These are phyloP conservation scores for Plasmodium vinckei DNA, from an alignment of 169 alveolate species.

Conservation along the genomic window DNA sequence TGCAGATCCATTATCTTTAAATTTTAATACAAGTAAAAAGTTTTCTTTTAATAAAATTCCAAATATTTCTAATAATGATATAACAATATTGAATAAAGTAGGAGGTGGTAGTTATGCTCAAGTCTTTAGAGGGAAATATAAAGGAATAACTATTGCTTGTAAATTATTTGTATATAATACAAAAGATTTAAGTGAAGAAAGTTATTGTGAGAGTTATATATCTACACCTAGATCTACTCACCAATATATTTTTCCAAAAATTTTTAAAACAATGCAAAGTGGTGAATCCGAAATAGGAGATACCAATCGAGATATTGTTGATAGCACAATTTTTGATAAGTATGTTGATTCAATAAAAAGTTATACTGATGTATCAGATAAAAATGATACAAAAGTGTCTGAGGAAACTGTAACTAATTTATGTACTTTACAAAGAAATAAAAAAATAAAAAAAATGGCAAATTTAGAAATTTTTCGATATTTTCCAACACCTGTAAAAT, in stretches of 20 bases:
- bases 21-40: slow-evolving; percentile 35
- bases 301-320: not conserved
- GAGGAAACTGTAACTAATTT: not conserved
- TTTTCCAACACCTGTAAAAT: slow-evolving; percentile 80
- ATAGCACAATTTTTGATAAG: no score
- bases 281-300: not conserved
- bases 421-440: slow-evolving; percentile 74
- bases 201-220: slow-evolving; percentile 71
- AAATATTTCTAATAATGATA: slow-evolving; percentile 45
- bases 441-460: slow-evolving; percentile 71
- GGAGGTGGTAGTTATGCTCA: slow-evolving; percentile 76
- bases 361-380: not conserved
- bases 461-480: slow-evolving; percentile 75
- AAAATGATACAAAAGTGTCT: not conserved
- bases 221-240: slow-evolving; percentile 73
- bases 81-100: slow-evolving; percentile 46
- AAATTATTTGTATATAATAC: slow-evolving; percentile 69
- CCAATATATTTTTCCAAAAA: slow-evolving; percentile 43
- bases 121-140: slow-evolving; percentile 61
- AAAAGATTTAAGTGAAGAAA: slow-evolving; percentile 47
- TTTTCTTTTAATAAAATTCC: slow-evolving; percentile 51
- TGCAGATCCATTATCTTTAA: slow-evolving; percentile 77
- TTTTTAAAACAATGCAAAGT: slow-evolving; percentile 4
- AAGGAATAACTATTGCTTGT: slow-evolving; percentile 75
- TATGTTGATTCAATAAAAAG: not conserved